phyloP scores from a whole-genome alignment of 495 filamentous ascomycete species.

The Lasiosphaeria ovina region DNA sequence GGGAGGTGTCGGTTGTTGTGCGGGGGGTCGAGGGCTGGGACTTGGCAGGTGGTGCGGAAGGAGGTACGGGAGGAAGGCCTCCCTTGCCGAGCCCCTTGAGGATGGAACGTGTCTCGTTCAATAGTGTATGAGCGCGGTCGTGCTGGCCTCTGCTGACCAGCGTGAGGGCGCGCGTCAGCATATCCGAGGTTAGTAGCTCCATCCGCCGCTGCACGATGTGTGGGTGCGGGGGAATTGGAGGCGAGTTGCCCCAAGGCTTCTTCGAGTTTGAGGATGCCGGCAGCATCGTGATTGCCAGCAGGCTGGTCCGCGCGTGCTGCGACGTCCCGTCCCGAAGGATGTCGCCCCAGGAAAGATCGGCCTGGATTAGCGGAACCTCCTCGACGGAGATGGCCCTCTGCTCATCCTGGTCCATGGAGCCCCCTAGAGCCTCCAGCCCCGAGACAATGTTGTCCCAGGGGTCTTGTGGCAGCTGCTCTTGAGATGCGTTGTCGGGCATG shows the following conservation, averaged over 20 bases:
- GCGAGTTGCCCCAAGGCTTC: slow-evolving; percentile 60
- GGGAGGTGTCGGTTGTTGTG: slow-evolving; percentile 44
- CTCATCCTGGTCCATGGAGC: slow-evolving; percentile 83
- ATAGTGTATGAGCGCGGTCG: slow-evolving; percentile 85
- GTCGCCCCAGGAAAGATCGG: slow-evolving; percentile 90
- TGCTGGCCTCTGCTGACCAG: slow-evolving; percentile 89
- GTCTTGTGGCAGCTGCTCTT: slow-evolving; percentile 86
- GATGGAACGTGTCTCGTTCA: slow-evolving; percentile 92
- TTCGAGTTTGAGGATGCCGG: slow-evolving; percentile 66
- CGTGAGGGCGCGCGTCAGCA: slow-evolving; percentile 90
- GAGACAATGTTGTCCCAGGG: slow-evolving; percentile 97
- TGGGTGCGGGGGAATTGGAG: slow-evolving; percentile 92
- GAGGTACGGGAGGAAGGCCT: slow-evolving; percentile 80
- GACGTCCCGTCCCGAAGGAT: slow-evolving; percentile 88
- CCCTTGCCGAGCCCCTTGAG: slow-evolving; percentile 95
- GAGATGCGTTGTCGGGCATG: slow-evolving; percentile 78
- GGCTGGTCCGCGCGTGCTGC: slow-evolving; percentile 82
- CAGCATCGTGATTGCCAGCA: slow-evolving; percentile 99
- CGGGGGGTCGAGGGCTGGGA: slow-evolving; percentile 51
- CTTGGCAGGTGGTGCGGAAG: slow-evolving; percentile 30
- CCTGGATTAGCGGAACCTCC: slow-evolving; percentile 93
- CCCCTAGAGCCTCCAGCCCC: slow-evolving; percentile 91
- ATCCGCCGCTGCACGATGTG: slow-evolving; percentile 95
- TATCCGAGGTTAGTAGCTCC: slow-evolving; percentile 97
- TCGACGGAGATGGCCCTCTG: slow-evolving; percentile 82